Percentiles rank a stretch among this genome's conserved stretches.
phyloP scores from a whole-genome alignment of 2,329 filamentous ascomycete species.

The Pseudopyrenochaeta lycopersici region DNA sequence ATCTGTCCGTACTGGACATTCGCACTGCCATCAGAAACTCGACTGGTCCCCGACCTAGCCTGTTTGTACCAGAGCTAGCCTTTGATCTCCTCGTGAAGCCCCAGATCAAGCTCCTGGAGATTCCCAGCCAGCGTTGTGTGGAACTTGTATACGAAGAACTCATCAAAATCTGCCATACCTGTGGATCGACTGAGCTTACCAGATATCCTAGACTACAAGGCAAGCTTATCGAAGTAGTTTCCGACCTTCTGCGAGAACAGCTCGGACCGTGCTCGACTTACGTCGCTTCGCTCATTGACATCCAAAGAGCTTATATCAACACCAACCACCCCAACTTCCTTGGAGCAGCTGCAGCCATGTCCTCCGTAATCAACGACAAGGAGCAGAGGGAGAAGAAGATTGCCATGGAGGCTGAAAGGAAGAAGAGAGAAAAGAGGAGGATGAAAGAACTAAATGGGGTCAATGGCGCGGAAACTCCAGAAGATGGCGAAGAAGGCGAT shows the following conservation, averaged over 20 bases:
- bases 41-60: constrained; percentile 90
- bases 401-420: constrained; percentile 82
- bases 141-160: constrained; percentile 98
- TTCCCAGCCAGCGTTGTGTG: constrained; percentile 94
- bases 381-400: constrained; percentile 91
- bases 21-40: constrained; percentile 98
- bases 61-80: constrained; percentile 97
- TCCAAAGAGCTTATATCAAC: constrained; percentile 98
- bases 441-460: constrained; percentile 80
- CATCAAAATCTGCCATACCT: constrained; percentile 99
- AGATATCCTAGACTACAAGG: constrained; percentile 92
- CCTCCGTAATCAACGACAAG: constrained; percentile 91
- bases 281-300: constrained; percentile 95
- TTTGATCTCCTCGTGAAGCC: constrained; percentile 98
- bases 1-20: constrained; percentile 93
- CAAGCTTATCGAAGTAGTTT: constrained; percentile 98
- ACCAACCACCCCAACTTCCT: constrained; percentile 99
- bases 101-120: constrained; percentile 95
- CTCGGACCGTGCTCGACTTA: constrained; percentile 89
- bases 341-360: constrained; percentile 96
- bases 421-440: constrained; percentile 82
- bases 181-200: constrained; percentile 91
- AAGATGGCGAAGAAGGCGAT: constrained; percentile 68
- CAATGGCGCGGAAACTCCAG: constrained; percentile 65
- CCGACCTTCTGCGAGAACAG: constrained; percentile 90